phyloP scores from a whole-genome alignment of 805 yeast genomes.

The Starmera dryadoides region DNA sequence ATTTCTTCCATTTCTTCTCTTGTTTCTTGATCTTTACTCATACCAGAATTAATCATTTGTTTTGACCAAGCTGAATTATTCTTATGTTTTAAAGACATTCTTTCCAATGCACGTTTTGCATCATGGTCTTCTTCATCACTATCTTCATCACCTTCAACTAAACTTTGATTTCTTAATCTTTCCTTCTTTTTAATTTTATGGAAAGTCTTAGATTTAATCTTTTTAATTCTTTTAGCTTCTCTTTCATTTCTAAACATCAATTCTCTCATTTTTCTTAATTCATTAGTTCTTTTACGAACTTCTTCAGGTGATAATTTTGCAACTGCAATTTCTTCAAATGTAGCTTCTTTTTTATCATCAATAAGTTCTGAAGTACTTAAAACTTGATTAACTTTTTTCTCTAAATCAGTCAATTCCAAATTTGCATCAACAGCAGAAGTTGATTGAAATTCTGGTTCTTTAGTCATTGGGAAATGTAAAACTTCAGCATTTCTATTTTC shows the following conservation, averaged over 20 bases:
- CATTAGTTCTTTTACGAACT: constrained; percentile 65
- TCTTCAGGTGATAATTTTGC: constrained; percentile 81
- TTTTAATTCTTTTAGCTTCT: constrained; percentile 84
- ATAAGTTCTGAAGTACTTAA: constrained; percentile 58
- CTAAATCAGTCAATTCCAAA: constrained; percentile 46
- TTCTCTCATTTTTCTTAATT: constrained; percentile 88
- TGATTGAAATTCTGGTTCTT: constrained; percentile 33
- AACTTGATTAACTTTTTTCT: constrained; percentile 52
- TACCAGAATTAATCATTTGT: constrained; percentile 81
- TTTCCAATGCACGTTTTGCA: constrained; percentile 74
- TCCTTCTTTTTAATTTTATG: constrained; percentile 85
- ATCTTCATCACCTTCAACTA: constrained; percentile 54
- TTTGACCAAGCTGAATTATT: constrained; percentile 88
- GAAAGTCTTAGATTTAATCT: constrained; percentile 88
- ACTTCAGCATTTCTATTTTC: constrained; percentile 81
- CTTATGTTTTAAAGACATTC: constrained; percentile 89
- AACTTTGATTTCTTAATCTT: constrained; percentile 55
- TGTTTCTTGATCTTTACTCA: constrained; percentile 78
- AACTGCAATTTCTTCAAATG: constrained; percentile 80
- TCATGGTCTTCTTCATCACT: constrained; percentile 58
- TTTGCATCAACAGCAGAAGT: constrained; percentile 51
- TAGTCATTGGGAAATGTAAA: constrained; percentile 64
- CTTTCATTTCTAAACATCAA: constrained; percentile 93
- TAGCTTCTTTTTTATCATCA: constrained; percentile 70
- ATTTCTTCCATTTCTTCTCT: constrained; percentile 91